Percentiles rank a stretch among this genome's conserved stretches.
Evolutionary conservation across 345 rosid genomes (phyloP).

Genomic region (Mangifera indica): DNA sequence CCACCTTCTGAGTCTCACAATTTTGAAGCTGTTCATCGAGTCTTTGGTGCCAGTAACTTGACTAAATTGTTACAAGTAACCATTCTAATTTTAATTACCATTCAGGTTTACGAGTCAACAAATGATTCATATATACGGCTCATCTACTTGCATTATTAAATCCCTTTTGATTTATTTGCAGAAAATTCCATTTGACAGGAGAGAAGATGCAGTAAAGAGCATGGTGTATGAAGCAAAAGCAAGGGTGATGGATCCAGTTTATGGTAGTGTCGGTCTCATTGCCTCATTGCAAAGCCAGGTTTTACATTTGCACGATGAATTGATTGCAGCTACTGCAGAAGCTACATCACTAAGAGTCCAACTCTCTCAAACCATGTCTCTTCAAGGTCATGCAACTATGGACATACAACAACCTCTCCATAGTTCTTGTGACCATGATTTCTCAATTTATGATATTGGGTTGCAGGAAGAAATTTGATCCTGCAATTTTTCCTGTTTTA

Average conservation of each 20-base stretch:
- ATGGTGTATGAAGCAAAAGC: neutral
- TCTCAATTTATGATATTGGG: neutral
- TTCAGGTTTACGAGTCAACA: too few species aligned
- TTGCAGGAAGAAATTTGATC: neutral
- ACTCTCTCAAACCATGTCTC: neutral
- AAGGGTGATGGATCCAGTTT: neutral
- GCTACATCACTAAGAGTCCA: neutral
- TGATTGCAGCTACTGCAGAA: neutral
- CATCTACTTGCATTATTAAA: too few species aligned
- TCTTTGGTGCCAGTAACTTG: neutral
- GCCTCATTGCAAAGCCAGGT: neutral
- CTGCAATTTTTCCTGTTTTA: neutral
- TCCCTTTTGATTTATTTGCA: neutral
- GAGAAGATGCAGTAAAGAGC: constrained; percentile 1
- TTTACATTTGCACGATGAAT: neutral
- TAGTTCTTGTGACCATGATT: neutral
- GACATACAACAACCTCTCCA: neutral
- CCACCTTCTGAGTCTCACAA: neutral
- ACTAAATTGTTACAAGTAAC: neutral
- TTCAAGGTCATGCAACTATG: neutral
- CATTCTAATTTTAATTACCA: too few species aligned
- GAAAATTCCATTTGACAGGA: neutral
- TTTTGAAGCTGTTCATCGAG: neutral
- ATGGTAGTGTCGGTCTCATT: neutral
- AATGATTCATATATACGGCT: too few species aligned